These are phyloP conservation scores for Trichoderma aggressivum DNA, from an alignment of 2,329 filamentous ascomycete genomes.

Conservation along the genomic window DNA sequence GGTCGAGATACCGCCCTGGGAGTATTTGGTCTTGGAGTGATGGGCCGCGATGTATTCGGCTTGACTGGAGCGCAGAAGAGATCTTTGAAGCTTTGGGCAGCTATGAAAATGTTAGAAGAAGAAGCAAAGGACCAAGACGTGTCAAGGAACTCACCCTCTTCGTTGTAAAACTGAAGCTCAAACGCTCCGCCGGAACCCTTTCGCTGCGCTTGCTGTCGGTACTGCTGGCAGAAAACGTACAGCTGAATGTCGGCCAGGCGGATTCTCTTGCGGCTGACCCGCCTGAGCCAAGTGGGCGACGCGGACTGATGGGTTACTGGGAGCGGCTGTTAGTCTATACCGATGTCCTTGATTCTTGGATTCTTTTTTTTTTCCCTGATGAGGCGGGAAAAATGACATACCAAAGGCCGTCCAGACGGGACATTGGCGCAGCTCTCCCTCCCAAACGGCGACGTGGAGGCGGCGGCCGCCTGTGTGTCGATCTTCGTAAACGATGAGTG, in stretches of 20 bases:
- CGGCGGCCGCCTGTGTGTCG: conserved; percentile 45
- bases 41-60: conserved; percentile 8
- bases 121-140: background rate
- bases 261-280: conserved; percentile 45
- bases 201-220: conserved; percentile 51
- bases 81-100: conserved; percentile 40
- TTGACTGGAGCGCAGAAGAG: conserved; percentile 34
- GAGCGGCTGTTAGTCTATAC: background rate
- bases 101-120: conserved; percentile 21
- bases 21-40: conserved; percentile 1
- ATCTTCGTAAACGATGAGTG: conserved; percentile 54
- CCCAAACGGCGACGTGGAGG: conserved; percentile 54
- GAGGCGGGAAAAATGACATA: conserved; percentile 31
- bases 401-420: conserved; percentile 64
- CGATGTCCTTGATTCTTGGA: background rate
- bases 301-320: conserved; percentile 52
- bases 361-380: background rate
- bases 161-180: conserved; percentile 48
- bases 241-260: conserved; percentile 53
- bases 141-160: conserved; percentile 33
- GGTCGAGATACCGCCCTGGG: background rate
- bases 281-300: conserved; percentile 50
- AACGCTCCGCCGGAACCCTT: conserved; percentile 47
- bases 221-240: conserved; percentile 58
- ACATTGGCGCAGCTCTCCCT: conserved; percentile 51